Evolutionary conservation across 2,329 filamentous ascomycete species (phyloP), one percentile per base, ranked within the genome.

Genomic region (Ophiostoma sp.): DNA sequence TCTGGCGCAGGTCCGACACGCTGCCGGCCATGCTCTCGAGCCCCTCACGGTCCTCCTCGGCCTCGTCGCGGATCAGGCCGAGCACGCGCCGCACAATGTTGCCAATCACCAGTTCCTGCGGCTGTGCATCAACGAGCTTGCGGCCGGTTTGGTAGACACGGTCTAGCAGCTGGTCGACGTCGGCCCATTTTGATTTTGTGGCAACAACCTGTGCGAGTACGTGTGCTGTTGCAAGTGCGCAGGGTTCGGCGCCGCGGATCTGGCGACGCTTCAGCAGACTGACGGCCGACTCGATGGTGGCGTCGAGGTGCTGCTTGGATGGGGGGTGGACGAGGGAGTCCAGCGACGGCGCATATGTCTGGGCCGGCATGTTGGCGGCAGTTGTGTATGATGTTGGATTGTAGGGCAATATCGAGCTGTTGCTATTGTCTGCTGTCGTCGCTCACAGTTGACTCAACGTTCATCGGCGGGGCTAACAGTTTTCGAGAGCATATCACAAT

Each of bases 31-130:
- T 52, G 47, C 77, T 78, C 67, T 82, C 76, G 41, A 73, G 79
- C 69, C 88, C 87, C 64, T 84, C 85, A 65, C 89, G 82, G 73
- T 92, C 89, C 74, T 96, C 92, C 73, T 91, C 89, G 52, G 91
- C 90, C 75, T 98, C 93, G 75, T 97, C 93, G 66, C 95, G 88
- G 72, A 99, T 95, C 72, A 99, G 84, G 60, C 93, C 91, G 49
- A 99, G 82, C 2, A 98, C 91, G 71, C 95, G 88, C 70, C 93
- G 88, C 64, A 97, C 92, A 73, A 99, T 93, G 75, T 99, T 99
- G 66, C 93, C 94, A 62, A 97, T 92, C 5, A 93, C 92, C 73
- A 97, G 89, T 80, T 98, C 95, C 70, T 90, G 87, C 16, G 94
- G 94, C 74, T 96, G 92, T 7, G 95, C 93, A 68, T 89, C 86